A percentile compares a stretch with the other conserved stretches of the same genome.
phyloP scores from a whole-genome alignment of 2,329 filamentous ascomycete genomes.

The Aschersonia sp. region DNA sequence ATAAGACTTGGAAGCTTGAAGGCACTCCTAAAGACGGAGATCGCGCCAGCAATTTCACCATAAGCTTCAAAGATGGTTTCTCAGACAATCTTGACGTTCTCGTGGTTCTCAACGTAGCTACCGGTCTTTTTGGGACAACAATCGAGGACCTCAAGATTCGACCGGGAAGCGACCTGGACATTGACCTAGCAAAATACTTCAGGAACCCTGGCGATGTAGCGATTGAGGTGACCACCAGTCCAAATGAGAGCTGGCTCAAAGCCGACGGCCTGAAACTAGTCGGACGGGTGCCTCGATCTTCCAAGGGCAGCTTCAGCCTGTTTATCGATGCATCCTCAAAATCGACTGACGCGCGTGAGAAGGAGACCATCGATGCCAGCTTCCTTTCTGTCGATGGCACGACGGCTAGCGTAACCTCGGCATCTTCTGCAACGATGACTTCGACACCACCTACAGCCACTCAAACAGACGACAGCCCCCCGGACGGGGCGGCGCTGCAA shows the following conservation, averaged over 20 bases:
- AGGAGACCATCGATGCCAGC: slow-evolving; percentile 20
- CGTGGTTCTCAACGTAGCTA: slow-evolving; percentile 23
- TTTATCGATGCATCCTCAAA: slow-evolving; percentile 19
- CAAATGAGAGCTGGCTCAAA: slow-evolving; percentile 27
- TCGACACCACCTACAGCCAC: slow-evolving; percentile 9
- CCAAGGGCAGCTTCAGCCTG: slow-evolving; percentile 16
- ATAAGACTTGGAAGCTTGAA: slow-evolving; percentile 41
- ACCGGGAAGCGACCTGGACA: slow-evolving; percentile 24
- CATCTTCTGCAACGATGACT: slow-evolving; percentile 9
- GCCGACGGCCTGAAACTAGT: slow-evolving; percentile 22
- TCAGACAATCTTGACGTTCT: slow-evolving; percentile 44
- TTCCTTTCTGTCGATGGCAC: slow-evolving; percentile 15
- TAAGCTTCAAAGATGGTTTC: slow-evolving; percentile 44
- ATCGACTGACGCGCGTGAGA: slow-evolving; percentile 18
- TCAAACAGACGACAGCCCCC: slow-evolving; percentile 7
- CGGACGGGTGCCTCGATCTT: slow-evolving; percentile 23
- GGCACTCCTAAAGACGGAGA: slow-evolving; percentile 50
- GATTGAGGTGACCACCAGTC: slow-evolving; percentile 20
- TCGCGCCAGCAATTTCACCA: slow-evolving; percentile 45
- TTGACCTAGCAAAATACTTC: slow-evolving; percentile 28
- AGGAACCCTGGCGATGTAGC: slow-evolving; percentile 21
- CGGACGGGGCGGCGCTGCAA: slow-evolving; percentile 5
- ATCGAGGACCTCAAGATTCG: slow-evolving; percentile 24
- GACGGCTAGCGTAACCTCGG: slow-evolving; percentile 9
- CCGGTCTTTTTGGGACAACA: slow-evolving; percentile 24